Base-by-base conservation (phyloP, 768 basidiomycete species). In the Amanita exitialis region DNA sequence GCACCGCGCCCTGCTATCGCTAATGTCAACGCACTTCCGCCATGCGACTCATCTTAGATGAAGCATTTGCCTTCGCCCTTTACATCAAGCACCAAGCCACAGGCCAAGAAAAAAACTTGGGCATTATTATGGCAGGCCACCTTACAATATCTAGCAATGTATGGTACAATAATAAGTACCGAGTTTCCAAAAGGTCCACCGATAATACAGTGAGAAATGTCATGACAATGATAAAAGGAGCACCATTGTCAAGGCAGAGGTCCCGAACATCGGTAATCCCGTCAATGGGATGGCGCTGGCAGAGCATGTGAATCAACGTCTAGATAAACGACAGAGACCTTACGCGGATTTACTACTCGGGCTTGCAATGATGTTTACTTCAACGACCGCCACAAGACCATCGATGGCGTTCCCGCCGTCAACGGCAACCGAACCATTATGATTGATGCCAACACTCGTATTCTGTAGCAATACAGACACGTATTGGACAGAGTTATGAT, bases 361-460 rank as follows among this genome's bases (percentile, higher is more conserved):
- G 13, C 56, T 54, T 9, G 44, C 59, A 1, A 78, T 74, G 37
- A 95, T 82, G 58, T 74, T 77, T 43, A 93, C 83, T 1, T 79
- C 80, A 56, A 94, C 56, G 1, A 96, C 69, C 0, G 87, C 90
- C 3, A 94, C 85, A 9, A 90, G 68, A 1, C 93, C 94, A 61
- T 97, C 94, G 1, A 82, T 71, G 1, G 89, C 78, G 54, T 76
- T 79, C n/a, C 66, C 62, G n/a, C 69, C 62, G n/a, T 75, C 64
- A 5, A 72, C 62, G 9, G 61, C 69, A 4, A 90, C 88, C 6
- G 66, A 69, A 6, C 65, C 34, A 56, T 73, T 75, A 62, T 90
- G 87, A 61, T 89, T 90, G 45, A 90, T 77, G 2, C 78, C 83
- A 6, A 67, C 58, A 53, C 80, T 89, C 1, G 80, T 74, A 57